Base-by-base conservation (phyloP, 2,329 filamentous ascomycete species). In the Sclerotiophoma versabilis region DNA sequence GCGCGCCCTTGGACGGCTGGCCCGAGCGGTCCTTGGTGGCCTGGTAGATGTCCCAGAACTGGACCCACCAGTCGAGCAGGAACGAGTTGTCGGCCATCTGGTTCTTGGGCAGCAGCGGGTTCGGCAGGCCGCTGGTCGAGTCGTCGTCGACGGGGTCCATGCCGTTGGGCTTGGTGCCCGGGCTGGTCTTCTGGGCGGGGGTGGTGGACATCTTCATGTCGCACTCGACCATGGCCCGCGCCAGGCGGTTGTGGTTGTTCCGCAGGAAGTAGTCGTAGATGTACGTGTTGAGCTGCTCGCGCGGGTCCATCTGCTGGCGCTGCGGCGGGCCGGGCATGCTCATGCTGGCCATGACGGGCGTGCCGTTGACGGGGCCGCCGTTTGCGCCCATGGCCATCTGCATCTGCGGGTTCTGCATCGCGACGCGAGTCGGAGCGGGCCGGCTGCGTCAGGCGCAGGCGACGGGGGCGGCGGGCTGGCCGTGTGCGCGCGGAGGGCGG, bases 21-120 rank as follows among this genome's bases (percentile, higher is more conserved):
- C 41, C 52, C n/a, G 33, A 38, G 43, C 63, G 59, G 68, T 83
- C 85, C 69, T 91, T 89, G 72, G 93, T 90, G 50, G 92, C 91
- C 70, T 87, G 87, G 76, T 90, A 96, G 65, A 98, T 92, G 69
- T 99, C 95, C 92, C 92, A 98, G 76, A 99, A 99, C 46, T 97
- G 84, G 70, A 88, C 91, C 80, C 96, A 99, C 95, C 95, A 99
- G 70, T 98, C 95, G 65, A 92, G 89, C n/a, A 99, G 81, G 70
- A 99, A 98, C 22, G 91, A 91, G 58, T 85, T 90, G 67, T 89
- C 89, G 49, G 83, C 83, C 57, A 81, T 81, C 42, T 84, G 83
- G 71, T 81, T 62, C 30, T 60, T 83, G 11, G 87, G 86, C 5
- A 92, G 80, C 59, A 86, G 87, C 11, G 92, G 88, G 6, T 85